These are phyloP conservation scores for Penicillium lividum DNA, from an alignment of 495 filamentous ascomycete species.

Conservation along the genomic window DNA sequence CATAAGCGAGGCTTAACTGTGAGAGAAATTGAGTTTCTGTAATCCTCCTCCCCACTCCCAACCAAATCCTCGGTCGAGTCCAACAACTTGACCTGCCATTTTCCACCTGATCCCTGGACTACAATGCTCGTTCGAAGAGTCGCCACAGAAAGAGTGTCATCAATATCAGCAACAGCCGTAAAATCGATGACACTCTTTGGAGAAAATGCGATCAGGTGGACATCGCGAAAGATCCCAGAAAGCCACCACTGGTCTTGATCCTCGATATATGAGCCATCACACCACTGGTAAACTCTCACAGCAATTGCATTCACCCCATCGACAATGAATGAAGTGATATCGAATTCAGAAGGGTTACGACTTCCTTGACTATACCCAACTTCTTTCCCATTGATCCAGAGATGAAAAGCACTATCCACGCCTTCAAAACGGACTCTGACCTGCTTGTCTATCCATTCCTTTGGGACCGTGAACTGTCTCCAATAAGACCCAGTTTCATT, in stretches of 20 bases:
- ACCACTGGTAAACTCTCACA: constrained; percentile 64
- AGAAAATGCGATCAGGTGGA: constrained; percentile 59
- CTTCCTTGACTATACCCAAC: constrained; percentile 68
- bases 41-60: too few species aligned
- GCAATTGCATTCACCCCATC: constrained; percentile 50
- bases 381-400: constrained; percentile 60
- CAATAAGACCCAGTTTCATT: constrained; percentile 66
- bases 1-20: constrained; percentile 31
- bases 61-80: too few species aligned
- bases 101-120: too few species aligned
- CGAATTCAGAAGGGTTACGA: constrained; percentile 63
- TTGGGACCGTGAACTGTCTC: constrained; percentile 51
- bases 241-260: constrained; percentile 64
- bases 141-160: too few species aligned
- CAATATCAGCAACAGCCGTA: too few species aligned
- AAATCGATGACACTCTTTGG: too few species aligned
- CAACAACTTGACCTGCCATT: too few species aligned
- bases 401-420: constrained; percentile 65
- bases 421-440: constrained; percentile 65
- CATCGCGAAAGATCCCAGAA: constrained; percentile 66
- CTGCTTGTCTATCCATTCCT: constrained; percentile 43
- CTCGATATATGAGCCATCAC: constrained; percentile 64
- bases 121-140: too few species aligned
- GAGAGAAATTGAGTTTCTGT: too few species aligned
- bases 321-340: constrained; percentile 45